Percentiles rank a stretch among this genome's conserved stretches.
Conservation (phyloP, 2,329 filamentous ascomycete species). For the Trichoderma atroviride region DNA sequence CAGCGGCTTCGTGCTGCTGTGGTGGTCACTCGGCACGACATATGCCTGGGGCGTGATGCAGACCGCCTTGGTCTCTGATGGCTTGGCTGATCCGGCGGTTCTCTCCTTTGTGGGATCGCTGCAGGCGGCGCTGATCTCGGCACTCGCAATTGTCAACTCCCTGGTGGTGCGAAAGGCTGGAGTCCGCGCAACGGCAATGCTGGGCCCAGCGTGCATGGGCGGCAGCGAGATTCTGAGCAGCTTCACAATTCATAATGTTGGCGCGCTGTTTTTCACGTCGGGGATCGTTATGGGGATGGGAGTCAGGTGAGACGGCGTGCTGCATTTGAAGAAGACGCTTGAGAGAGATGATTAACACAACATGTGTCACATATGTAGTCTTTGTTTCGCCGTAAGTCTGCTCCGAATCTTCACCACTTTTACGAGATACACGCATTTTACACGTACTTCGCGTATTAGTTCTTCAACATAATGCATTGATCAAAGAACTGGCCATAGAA, state of each 20-base stretch:
- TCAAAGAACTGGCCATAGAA: background rate
- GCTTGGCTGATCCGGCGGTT: slow-evolving; percentile 52
- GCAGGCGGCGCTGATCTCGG: slow-evolving; percentile 51
- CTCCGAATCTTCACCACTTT: background rate
- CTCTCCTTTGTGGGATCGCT: slow-evolving; percentile 62
- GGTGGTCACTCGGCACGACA: slow-evolving; percentile 57
- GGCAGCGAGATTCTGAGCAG: slow-evolving; percentile 45
- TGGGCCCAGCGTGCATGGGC: slow-evolving; percentile 55
- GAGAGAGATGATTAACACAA: background rate
- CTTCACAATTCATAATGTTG: slow-evolving; percentile 34
- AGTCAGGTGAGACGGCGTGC: slow-evolving; percentile 32
- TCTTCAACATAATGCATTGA: background rate
- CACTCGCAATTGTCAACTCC: slow-evolving; percentile 55
- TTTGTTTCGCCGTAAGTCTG: slow-evolving; percentile 36
- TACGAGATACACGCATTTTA: background rate
- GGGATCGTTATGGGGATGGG: slow-evolving; percentile 34
- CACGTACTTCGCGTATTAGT: background rate
- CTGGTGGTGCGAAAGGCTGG: slow-evolving; percentile 54
- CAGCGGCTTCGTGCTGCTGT: slow-evolving; percentile 33
- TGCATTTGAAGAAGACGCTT: background rate
- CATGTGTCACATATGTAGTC: slow-evolving; percentile 21
- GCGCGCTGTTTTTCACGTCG: slow-evolving; percentile 36
- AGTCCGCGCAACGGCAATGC: slow-evolving; percentile 46
- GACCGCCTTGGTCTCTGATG: slow-evolving; percentile 53
- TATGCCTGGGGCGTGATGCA: slow-evolving; percentile 66